A percentile compares a stretch with the other conserved stretches of the same genome.
phyloP scores from a whole-genome alignment of 2,329 filamentous ascomycete genomes.

The Colletotrichum sp. region DNA sequence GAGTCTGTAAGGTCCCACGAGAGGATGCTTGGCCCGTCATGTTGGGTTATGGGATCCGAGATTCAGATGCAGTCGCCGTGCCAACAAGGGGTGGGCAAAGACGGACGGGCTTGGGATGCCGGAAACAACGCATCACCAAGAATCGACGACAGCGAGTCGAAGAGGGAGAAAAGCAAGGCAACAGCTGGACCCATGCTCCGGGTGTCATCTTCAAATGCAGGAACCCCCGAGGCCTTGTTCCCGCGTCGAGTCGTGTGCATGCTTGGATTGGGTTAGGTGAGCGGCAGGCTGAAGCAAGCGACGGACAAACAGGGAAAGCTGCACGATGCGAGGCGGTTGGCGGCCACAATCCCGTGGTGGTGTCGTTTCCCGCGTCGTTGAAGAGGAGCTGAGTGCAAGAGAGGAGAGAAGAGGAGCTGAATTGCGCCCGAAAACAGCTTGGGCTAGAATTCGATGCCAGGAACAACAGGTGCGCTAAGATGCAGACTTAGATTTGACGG shows the following conservation, averaged over 20 bases:
- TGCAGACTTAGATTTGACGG: background rate
- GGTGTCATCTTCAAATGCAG: conserved; percentile 19
- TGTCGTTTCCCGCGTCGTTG: background rate
- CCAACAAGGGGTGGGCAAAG: conserved; percentile 9
- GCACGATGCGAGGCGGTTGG: background rate
- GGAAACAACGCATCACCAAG: conserved; percentile 20
- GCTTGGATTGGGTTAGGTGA: conserved; percentile 11
- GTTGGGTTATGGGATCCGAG: background rate
- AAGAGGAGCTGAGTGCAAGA: background rate
- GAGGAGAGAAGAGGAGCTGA: background rate
- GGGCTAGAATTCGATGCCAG: background rate
- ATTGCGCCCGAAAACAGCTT: background rate
- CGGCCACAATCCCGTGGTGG: background rate
- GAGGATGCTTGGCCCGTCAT: background rate
- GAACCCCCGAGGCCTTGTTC: conserved; percentile 4
- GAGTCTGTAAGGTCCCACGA: background rate
- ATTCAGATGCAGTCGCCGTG: conserved; percentile 16
- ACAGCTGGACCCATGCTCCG: background rate
- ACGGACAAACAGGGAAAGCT: background rate
- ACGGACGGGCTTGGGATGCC: background rate
- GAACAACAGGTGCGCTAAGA: background rate
- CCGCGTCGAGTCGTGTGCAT: conserved; percentile 3
- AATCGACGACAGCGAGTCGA: conserved; percentile 3
- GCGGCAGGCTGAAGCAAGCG: background rate
- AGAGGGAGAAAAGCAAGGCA: conserved; percentile 7